Evolutionary conservation across 78 protist genomes (phyloP).

Genomic region (Trichosphaerium sp.): DNA sequence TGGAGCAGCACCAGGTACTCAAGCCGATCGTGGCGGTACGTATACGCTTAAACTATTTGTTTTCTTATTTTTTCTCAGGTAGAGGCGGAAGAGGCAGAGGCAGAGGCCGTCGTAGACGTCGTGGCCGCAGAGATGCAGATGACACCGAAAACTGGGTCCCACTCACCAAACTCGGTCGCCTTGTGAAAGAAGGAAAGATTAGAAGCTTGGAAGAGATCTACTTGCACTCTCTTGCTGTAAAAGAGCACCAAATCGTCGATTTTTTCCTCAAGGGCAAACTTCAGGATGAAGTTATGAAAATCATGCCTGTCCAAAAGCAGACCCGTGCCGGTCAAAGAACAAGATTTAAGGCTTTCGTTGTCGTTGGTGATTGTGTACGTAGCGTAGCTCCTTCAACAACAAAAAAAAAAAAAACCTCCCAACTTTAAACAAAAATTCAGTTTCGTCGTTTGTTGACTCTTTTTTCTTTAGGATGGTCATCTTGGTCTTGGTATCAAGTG

Average conservation of each 20-base stretch:
- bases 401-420: too few relatives aligned
- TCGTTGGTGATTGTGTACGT: conserved; percentile 75
- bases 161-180: conserved; percentile 99
- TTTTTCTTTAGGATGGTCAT: conserved; percentile 99
- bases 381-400: too few relatives aligned
- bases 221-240: conserved; percentile 97
- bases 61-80: too few relatives aligned
- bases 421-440: too few relatives aligned
- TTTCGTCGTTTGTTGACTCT: too few relatives aligned
- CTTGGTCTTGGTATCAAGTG: conserved; percentile 98
- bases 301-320: conserved; percentile 99
- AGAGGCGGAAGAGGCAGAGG: conserved; percentile 62
- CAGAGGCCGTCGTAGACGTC: conserved; percentile 59
- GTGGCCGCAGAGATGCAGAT: conserved; percentile 70
- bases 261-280: conserved; percentile 62
- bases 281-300: conserved; percentile 97
- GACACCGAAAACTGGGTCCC: conserved; percentile 92
- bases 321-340: conserved; percentile 99
- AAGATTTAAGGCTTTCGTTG: conserved; percentile 95
- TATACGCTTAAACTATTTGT: too few relatives aligned
- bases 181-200: conserved; percentile 91
- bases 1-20: too few relatives aligned
- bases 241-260: conserved; percentile 98
- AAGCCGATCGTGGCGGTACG: too few relatives aligned
- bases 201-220: conserved; percentile 92